A percentile compares a stretch with the other conserved stretches of the same genome.
These are phyloP conservation scores for Dothideomycetes sp. DNA, from an alignment of 2,329 filamentous ascomycete species.

Conservation along the genomic window DNA sequence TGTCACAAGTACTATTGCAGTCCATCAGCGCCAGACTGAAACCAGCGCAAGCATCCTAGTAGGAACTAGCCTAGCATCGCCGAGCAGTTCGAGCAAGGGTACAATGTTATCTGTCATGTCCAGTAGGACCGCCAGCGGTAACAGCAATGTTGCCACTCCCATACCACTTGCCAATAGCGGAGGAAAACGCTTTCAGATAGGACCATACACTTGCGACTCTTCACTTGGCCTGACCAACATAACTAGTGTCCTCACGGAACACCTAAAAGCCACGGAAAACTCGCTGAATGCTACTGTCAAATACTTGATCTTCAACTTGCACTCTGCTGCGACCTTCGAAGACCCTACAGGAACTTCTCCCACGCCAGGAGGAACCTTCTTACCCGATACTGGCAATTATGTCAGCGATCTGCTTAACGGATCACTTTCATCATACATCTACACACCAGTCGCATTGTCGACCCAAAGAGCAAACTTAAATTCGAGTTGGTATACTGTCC, in stretches of 20 bases:
- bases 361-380: constrained; percentile 25
- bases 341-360: constrained; percentile 32
- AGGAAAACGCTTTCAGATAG: constrained; percentile 28
- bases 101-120: no score
- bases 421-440: constrained; percentile 41
- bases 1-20: no score
- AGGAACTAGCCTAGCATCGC: no score
- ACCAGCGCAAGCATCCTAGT: no score
- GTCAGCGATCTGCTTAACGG: constrained; percentile 37
- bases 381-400: constrained; percentile 35
- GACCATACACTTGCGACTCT: constrained; percentile 43
- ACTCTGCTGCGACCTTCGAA: constrained; percentile 38
- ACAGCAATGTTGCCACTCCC: constrained; percentile 2
- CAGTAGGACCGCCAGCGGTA: background rate
- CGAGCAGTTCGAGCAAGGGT: no score
- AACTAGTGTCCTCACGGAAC: constrained; percentile 39
- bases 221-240: constrained; percentile 41
- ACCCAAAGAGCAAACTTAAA: constrained; percentile 47
- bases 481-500: constrained; percentile 39
- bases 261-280: constrained; percentile 41
- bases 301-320: constrained; percentile 48
- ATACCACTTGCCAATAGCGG: constrained; percentile 2
- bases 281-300: constrained; percentile 43
- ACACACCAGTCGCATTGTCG: constrained; percentile 39
- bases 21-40: no score